Base-by-base conservation (phyloP, 108 stramenopile genomes). In the Pseudonitzschia multistriata region DNA sequence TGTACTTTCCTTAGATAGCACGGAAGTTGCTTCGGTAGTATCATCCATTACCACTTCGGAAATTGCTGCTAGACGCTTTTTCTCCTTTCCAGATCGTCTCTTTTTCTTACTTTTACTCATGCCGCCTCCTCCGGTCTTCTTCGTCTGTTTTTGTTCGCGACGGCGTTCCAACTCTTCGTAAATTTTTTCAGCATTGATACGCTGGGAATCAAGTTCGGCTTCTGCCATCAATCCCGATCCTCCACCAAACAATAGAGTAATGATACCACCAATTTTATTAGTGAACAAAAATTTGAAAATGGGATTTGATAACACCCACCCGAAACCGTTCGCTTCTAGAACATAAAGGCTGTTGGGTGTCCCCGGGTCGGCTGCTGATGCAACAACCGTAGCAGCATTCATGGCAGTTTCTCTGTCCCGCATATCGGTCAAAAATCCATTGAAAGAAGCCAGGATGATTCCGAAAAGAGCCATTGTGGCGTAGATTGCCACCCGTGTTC, bases 111-210 rank as follows among this genome's bases (percentile, higher is more conserved):
- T 65, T 49, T 74, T 86, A 54, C 82, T 87, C 50, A 82, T 81
- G 21, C 39, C 27, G 28, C 55, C 64, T 57, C 76, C 37, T 49
- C 69, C 35, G 74, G 74, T 11, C 8, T 57, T 49, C 14, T 57
- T 47, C n/a, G 15, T 5, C 29, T 35, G 35, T 25, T 34, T 45
- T 30, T 45, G 42, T 70, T 47, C 5, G 42, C 79, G 74, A 31
- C 89, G 85, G 33, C 88, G 78, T 74, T 88, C 81, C 79, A 90
- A 59, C 72, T 93, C 92, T 65, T 77, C 78, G 77, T 78, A 93
- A 53, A 90, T 93, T 50, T 83, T 83, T 81, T 93, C 88, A 5
- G 85, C 88, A 57, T 85, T 87, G 63, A 85, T 74, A 5, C 87
- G 82, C 34, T 79, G 79, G 4, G 88, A 68, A 74, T 83, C 83